Conservation (phyloP, 2,329 filamentous ascomycete species). For the Stemphylium vesicarium region DNA sequence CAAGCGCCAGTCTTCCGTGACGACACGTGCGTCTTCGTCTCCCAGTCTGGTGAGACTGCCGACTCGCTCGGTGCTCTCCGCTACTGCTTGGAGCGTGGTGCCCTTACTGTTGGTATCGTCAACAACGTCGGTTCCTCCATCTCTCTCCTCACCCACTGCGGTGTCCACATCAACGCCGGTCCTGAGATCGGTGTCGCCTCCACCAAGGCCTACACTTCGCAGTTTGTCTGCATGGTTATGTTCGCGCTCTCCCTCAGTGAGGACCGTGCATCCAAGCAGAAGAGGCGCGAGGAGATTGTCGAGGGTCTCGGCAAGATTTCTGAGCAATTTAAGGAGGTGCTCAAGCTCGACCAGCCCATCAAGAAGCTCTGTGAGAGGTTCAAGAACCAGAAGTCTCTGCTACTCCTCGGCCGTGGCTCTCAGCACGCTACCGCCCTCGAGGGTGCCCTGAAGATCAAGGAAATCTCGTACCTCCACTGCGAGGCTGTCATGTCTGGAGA, state of each 20-base stretch:
- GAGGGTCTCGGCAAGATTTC: conserved; percentile 88
- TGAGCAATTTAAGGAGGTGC: conserved; percentile 87
- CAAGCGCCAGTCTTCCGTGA: conserved; percentile 98
- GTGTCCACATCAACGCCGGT: conserved; percentile 99
- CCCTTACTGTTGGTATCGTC: conserved; percentile 95
- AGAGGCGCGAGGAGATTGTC: conserved; percentile 94
- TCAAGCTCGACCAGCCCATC: conserved; percentile 90
- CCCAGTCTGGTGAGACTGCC: conserved; percentile 97
- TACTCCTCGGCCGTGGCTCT: conserved; percentile 91
- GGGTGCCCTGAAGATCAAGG: conserved; percentile 98
- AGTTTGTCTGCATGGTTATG: conserved; percentile 99
- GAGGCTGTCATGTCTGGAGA: conserved; percentile 99
- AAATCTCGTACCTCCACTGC: conserved; percentile 99
- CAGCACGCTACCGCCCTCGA: conserved; percentile 97
- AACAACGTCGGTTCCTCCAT: conserved; percentile 99
- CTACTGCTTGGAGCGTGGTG: conserved; percentile 97
- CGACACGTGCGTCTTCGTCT: conserved; percentile 98
- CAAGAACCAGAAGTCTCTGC: conserved; percentile 95
- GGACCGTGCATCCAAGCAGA: conserved; percentile 92
- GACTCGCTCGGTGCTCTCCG: conserved; percentile 96
- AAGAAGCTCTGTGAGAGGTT: conserved; percentile 94
- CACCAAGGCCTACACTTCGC: conserved; percentile 98
- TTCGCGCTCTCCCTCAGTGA: conserved; percentile 95
- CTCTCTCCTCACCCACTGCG: conserved; percentile 97
- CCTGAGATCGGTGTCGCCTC: conserved; percentile 99